These are phyloP conservation scores for Leccinum solheimii DNA, from an alignment of 1,284 basidiomycete species.

Conservation along the genomic window DNA sequence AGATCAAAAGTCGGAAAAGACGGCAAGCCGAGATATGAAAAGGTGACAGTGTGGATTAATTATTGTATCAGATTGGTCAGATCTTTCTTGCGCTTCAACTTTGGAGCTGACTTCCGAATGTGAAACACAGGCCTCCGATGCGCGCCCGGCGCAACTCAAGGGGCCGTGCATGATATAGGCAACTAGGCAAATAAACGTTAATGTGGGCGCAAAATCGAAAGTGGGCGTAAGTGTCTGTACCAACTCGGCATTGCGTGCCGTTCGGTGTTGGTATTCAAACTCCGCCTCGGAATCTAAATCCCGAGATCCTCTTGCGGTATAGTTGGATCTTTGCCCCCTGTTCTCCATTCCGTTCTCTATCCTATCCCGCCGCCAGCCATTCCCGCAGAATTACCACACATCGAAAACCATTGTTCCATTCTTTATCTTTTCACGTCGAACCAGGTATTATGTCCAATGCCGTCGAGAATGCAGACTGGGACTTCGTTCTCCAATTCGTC, in stretches of 20 bases:
- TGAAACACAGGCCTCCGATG: neutral
- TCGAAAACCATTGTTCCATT: neutral
- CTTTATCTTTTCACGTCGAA: neutral
- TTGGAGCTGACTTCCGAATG: neutral
- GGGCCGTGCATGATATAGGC: neutral
- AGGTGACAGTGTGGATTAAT: neutral
- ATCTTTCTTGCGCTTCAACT: neutral
- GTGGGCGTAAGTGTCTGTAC: neutral
- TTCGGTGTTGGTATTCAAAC: slow-evolving; percentile 1
- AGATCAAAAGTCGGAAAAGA: slow-evolving; percentile 56
- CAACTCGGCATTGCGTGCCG: slow-evolving; percentile 21
- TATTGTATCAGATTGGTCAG: slow-evolving; percentile 13
- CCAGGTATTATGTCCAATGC: slow-evolving; percentile 23
- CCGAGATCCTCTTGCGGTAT: slow-evolving; percentile 17
- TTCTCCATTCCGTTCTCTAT: slow-evolving; percentile 8
- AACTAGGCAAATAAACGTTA: no score
- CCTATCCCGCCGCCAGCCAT: slow-evolving; percentile 1
- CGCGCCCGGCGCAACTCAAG: neutral
- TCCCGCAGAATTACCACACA: neutral
- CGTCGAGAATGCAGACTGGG: slow-evolving; percentile 57
- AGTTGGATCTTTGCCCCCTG: slow-evolving; percentile 23
- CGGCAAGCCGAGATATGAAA: slow-evolving; percentile 20
- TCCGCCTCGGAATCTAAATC: slow-evolving; percentile 20
- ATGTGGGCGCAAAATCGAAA: no score
- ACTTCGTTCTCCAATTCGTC: slow-evolving; percentile 62